Evolutionary conservation across 106 monocot genomes (phyloP).

Genomic region (Dendrobium chrysotoxum): DNA sequence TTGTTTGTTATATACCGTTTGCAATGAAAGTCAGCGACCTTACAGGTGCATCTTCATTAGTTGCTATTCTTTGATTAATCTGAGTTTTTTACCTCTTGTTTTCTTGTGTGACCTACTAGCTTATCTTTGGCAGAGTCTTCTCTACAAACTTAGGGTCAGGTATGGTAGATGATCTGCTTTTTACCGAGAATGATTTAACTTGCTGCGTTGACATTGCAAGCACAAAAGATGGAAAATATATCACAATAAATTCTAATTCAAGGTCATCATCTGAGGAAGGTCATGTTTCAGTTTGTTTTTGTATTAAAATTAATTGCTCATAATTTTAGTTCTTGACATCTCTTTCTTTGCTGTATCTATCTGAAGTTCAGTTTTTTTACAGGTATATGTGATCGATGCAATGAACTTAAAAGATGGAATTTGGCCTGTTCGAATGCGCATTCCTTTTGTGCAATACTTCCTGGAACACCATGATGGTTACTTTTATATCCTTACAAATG

Average conservation of each 20-base stretch:
- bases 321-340: background rate
- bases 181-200: slow-evolving; percentile 57
- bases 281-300: slow-evolving; percentile 25
- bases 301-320: background rate
- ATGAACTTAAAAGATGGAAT: slow-evolving; percentile 44
- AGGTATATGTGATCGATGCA: slow-evolving; percentile 80
- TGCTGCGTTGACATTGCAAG: slow-evolving; percentile 82
- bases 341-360: slow-evolving; percentile 6
- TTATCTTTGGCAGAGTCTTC: slow-evolving; percentile 46
- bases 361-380: slow-evolving; percentile 24
- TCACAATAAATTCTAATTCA: slow-evolving; percentile 94
- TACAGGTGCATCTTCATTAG: slow-evolving; percentile 26
- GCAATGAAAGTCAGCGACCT: slow-evolving; percentile 82
- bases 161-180: slow-evolving; percentile 44
- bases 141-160: slow-evolving; percentile 47
- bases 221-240: slow-evolving; percentile 90
- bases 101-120: slow-evolving; percentile 8
- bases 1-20: slow-evolving; percentile 67
- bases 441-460: slow-evolving; percentile 82
- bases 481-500: slow-evolving; percentile 94
- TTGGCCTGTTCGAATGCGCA: slow-evolving; percentile 49
- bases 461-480: slow-evolving; percentile 86
- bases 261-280: slow-evolving; percentile 96
- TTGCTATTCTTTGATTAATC: background rate
- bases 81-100: background rate